Evolutionary conservation across 805 yeast species (phyloP).

Genomic region (Ogataea polymorpha): DNA sequence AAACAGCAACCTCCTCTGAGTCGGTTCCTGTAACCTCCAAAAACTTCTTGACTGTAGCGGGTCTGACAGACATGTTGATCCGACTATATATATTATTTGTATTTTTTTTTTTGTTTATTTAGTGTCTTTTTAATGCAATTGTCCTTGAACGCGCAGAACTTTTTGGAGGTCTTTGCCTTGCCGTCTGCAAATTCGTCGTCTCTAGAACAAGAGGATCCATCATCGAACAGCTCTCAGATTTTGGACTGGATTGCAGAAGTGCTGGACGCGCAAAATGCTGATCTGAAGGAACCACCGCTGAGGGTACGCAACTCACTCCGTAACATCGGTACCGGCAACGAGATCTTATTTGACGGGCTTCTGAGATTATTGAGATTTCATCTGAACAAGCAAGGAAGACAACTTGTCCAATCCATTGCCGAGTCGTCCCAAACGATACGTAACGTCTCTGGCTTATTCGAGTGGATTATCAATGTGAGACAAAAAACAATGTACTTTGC

Average conservation of each 20-base stretch:
- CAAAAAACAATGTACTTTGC: conserved; percentile 14
- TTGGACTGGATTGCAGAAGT: conserved; percentile 28
- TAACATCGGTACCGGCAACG: conserved; percentile 17
- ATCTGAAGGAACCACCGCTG: conserved; percentile 19
- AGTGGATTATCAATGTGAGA: conserved; percentile 16
- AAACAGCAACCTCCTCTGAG: conserved; percentile 34
- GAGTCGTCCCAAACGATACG: background rate
- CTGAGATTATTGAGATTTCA: conserved; percentile 15
- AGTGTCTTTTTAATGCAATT: conserved; percentile 3
- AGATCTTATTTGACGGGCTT: conserved; percentile 15
- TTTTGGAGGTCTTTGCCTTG: conserved; percentile 15
- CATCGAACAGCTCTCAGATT: conserved; percentile 20
- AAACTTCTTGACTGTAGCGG: conserved; percentile 32
- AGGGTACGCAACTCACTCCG: conserved; percentile 22
- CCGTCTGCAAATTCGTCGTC: conserved; percentile 2
- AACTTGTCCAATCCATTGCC: conserved; percentile 1
- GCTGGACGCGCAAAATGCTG: conserved; percentile 8
- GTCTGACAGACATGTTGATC: conserved; percentile 13
- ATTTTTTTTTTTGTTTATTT: conserved; percentile 1
- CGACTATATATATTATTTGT: background rate
- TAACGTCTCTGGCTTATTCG: conserved; percentile 10
- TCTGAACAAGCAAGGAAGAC: conserved; percentile 14
- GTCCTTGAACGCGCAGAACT: conserved; percentile 13
- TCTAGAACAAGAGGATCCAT: conserved; percentile 23
- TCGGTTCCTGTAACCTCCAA: conserved; percentile 40